phyloP scores from a whole-genome alignment of 2,329 filamentous ascomycete species.

The Aspergillus transmontanensis region DNA sequence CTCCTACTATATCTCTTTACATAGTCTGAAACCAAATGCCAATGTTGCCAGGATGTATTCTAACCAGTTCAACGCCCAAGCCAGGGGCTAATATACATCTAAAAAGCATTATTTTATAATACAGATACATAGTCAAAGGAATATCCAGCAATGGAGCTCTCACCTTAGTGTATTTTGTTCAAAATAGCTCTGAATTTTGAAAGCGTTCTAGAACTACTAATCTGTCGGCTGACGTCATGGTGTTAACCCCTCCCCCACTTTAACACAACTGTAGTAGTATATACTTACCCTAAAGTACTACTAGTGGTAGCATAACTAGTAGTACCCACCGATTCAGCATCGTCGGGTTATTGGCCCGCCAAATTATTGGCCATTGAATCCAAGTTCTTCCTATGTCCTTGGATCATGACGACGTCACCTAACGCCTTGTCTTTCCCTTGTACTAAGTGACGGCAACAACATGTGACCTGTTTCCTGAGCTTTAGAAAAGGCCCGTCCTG shows the following conservation, averaged over 20 bases:
- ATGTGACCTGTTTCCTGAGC: slow-evolving; percentile 11
- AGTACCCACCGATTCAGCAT: not conserved
- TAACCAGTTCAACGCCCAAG: too few species aligned
- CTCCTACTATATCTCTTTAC: too few species aligned
- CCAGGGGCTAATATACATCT: too few species aligned
- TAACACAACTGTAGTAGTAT: not conserved
- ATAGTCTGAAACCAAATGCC: too few species aligned
- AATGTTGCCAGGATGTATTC: too few species aligned
- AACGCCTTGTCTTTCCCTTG: slow-evolving; percentile 7
- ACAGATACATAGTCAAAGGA: not conserved
- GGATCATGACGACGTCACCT: slow-evolving; percentile 36
- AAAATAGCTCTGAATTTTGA: not conserved
- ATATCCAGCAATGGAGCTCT: not conserved
- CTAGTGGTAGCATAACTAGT: too few species aligned
- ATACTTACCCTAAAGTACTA: not conserved
- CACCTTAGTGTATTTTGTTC: not conserved
- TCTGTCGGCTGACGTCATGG: slow-evolving; percentile 2
- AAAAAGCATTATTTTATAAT: not conserved
- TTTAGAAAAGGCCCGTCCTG: not conserved
- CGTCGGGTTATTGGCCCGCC: slow-evolving; percentile 5
- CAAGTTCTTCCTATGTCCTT: slow-evolving; percentile 13
- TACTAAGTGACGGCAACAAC: slow-evolving; percentile 4
- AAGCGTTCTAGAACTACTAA: not conserved
- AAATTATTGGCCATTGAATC: not conserved
- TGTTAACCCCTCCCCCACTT: not conserved